These are phyloP conservation scores for Cytospora mali DNA, from an alignment of 2,329 filamentous ascomycete species.

Conservation along the genomic window DNA sequence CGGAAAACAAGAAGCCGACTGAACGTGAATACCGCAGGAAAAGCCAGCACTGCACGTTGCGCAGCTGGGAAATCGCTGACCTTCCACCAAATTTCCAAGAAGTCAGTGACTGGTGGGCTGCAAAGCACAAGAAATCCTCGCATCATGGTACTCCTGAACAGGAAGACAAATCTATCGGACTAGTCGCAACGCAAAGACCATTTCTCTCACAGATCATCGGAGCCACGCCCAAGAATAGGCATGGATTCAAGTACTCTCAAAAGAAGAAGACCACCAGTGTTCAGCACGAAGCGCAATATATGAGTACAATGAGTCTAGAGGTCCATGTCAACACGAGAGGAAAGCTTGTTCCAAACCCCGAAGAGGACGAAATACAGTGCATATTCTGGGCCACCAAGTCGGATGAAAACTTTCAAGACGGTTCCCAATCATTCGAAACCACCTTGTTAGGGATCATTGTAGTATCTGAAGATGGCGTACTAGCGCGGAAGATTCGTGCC, in stretches of 20 bases:
- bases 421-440: conserved; percentile 48
- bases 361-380: conserved; percentile 83
- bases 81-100: conserved; percentile 71
- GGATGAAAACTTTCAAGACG: conserved; percentile 62
- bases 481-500: conserved; percentile 64
- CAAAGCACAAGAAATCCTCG: conserved; percentile 35
- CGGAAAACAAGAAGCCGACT: conserved; percentile 53
- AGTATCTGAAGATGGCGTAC: conserved; percentile 62
- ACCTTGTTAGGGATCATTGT: conserved; percentile 72
- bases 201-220: conserved; percentile 84
- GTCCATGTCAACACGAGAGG: conserved; percentile 87
- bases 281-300: conserved; percentile 84
- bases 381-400: conserved; percentile 90
- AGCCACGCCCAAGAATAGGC: conserved; percentile 77
- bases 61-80: conserved; percentile 75
- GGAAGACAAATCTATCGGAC: conserved; percentile 27
- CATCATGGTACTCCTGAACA: conserved; percentile 25
- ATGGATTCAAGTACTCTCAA: conserved; percentile 86
- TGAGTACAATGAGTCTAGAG: conserved; percentile 95
- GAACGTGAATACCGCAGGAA: conserved; percentile 54
- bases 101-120: conserved; percentile 69
- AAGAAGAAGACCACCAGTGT: conserved; percentile 74
- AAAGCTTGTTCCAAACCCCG: conserved; percentile 81
- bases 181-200: conserved; percentile 36
- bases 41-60: conserved; percentile 61